Evolutionary conservation across 2,329 filamentous ascomycete genomes (phyloP), one percentile per base, ranked within the genome.

Genomic region (Cordyceps cicadae): DNA sequence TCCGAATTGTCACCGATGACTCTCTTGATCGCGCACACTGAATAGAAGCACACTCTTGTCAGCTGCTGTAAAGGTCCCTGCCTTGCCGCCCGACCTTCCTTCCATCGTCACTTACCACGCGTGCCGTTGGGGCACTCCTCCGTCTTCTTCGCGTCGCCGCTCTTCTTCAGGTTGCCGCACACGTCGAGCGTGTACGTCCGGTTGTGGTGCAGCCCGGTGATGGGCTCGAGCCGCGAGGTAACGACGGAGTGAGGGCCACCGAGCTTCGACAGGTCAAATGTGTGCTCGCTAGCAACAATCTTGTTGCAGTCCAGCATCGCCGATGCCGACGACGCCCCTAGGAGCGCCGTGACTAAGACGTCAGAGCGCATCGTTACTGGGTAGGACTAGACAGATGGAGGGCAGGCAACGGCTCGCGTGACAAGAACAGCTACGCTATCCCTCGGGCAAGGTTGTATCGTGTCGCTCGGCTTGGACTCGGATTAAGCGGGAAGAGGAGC

Each of bases 121-220:
- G 89, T 86, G 46, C 86, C 87, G 52, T 81, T 81, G 0, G 85
- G 86, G 70, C 91, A 95, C 67, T 87, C 77, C 43, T 86, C 74
- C 1, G 78, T 75, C 26, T 81, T 82, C 4, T 60, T 60, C 39
- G 50, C 49, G 39, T 60, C 57, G 49, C 82, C 83, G 54, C 79
- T 81, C 70, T 83, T 82, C 71, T 83, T 82, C 65, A 96, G 75
- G 7, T 83, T 79, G 57, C 78, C 75, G 75, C 91, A 96, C 54
- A 95, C 79, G 68, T 95, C 88, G 61, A 95, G 70, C 0, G 89
- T 92, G 72, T 91, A 95, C 49, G 90, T 93, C 29, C 86, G 90
- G 72, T 94, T 94, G 61, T 66, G 66, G 57, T 74, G 69, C 63
- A 78, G 79, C 32, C 83, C 77, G 17, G 78, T 77, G 17, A 77